Conservation (phyloP, 2,329 filamentous ascomycete species). For the Fusarium tuaranense region DNA sequence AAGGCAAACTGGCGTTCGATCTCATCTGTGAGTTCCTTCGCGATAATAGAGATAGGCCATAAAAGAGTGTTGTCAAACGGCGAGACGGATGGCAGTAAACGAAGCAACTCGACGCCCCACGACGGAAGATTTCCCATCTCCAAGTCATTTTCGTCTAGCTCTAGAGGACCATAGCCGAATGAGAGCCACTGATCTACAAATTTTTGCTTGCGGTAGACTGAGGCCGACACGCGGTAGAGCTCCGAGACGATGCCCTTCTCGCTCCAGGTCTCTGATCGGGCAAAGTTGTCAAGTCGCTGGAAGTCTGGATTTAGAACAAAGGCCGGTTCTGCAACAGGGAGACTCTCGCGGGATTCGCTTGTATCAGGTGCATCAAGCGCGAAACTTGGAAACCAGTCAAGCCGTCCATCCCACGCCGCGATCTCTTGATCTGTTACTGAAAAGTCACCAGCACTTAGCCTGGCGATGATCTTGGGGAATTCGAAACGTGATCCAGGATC, state of each 20-base stretch:
- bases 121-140: constrained; percentile 28
- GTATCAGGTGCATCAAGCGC: constrained; percentile 6
- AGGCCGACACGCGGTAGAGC: constrained; percentile 31
- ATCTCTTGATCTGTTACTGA: constrained; percentile 26
- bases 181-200: not conserved
- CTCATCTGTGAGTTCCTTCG: constrained; percentile 17
- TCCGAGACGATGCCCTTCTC: constrained; percentile 22
- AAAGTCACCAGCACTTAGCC: constrained; percentile 24
- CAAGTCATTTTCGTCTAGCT: not conserved
- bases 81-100: constrained; percentile 6
- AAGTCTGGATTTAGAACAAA: constrained; percentile 4
- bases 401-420: constrained; percentile 22
- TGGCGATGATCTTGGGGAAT: constrained; percentile 28
- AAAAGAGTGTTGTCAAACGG: constrained; percentile 24
- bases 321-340: not conserved
- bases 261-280: not conserved
- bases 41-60: constrained; percentile 32
- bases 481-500: not conserved
- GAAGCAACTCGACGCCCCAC: constrained; percentile 23
- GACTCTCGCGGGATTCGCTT: not conserved
- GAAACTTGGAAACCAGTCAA: constrained; percentile 36
- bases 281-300: constrained; percentile 1
- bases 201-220: constrained; percentile 25
- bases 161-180: not conserved
- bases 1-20: constrained; percentile 9